Evolutionary conservation across 371 early-diverging fungal genomes (phyloP).

Genomic region (Mucor irregularis): DNA sequence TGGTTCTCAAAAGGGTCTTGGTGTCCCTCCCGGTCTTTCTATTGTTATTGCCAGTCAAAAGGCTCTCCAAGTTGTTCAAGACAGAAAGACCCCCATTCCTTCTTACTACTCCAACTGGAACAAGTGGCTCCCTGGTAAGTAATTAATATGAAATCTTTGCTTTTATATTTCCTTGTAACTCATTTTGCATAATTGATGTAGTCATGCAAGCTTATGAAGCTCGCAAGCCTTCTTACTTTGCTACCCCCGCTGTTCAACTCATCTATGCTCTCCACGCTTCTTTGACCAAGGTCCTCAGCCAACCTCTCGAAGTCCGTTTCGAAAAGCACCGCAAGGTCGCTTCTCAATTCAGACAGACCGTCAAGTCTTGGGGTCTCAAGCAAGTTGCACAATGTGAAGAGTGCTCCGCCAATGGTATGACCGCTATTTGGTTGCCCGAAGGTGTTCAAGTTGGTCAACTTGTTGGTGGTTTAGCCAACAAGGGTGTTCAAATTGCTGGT

Average conservation of each 20-base stretch:
- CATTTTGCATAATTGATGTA: background rate
- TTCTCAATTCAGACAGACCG: conserved; percentile 67
- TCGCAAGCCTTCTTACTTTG: conserved; percentile 90
- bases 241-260: conserved; percentile 94
- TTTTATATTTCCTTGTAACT: conserved; percentile 18
- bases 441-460: conserved; percentile 74
- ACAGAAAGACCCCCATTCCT: conserved; percentile 72
- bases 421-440: conserved; percentile 91
- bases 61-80: conserved; percentile 70
- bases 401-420: conserved; percentile 86
- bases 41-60: conserved; percentile 79
- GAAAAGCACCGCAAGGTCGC: conserved; percentile 71
- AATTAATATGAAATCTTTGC: background rate
- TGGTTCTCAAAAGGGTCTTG: conserved; percentile 94
- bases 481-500: conserved; percentile 90
- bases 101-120: conserved; percentile 81
- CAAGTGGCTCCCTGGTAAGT: conserved; percentile 80
- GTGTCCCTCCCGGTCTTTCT: conserved; percentile 85
- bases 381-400: conserved; percentile 62
- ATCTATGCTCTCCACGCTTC: conserved; percentile 86
- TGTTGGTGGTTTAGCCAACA: conserved; percentile 68
- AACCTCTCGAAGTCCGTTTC: conserved; percentile 69
- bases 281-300: conserved; percentile 75
- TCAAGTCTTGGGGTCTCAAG: conserved; percentile 75
- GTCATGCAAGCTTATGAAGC: conserved; percentile 96